These are phyloP conservation scores for Rhododendron mucronatum DNA, from an alignment of 148 eudicot genomes.

Conservation along the genomic window DNA sequence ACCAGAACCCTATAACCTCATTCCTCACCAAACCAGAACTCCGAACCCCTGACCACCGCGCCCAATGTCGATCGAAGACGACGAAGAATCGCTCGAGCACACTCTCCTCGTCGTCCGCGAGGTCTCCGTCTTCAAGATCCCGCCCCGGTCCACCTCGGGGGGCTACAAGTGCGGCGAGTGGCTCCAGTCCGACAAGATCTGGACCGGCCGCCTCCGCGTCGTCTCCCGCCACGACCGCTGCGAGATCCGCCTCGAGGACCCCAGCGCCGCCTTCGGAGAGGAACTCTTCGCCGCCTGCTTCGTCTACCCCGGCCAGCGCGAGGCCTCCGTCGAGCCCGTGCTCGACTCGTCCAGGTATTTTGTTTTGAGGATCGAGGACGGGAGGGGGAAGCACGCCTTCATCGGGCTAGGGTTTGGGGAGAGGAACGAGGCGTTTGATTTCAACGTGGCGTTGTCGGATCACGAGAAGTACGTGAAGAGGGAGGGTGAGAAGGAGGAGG, in stretches of 20 bases:
- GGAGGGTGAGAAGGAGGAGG: constrained; percentile 53
- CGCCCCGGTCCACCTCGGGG: constrained; percentile 84
- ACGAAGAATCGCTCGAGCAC: constrained; percentile 89
- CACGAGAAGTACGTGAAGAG: constrained; percentile 87
- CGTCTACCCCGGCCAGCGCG: constrained; percentile 68
- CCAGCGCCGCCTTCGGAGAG: constrained; percentile 43
- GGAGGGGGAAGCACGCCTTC: constrained; percentile 89
- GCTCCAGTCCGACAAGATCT: constrained; percentile 96
- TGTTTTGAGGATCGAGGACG: constrained; percentile 88
- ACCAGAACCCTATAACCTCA: neutral
- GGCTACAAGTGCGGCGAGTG: constrained; percentile 99
- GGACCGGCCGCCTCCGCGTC: constrained; percentile 93
- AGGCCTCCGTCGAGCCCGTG: constrained; percentile 70
- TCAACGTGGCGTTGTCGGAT: constrained; percentile 93
- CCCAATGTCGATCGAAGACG: constrained; percentile 27
- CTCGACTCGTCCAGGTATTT: constrained; percentile 89
- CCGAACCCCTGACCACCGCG: neutral
- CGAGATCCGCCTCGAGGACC: constrained; percentile 95
- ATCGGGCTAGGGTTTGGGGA: constrained; percentile 84
- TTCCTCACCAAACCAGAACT: neutral
- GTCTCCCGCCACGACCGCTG: constrained; percentile 71
- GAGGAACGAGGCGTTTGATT: constrained; percentile 96
- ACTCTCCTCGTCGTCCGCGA: constrained; percentile 95
- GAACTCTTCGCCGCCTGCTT: constrained; percentile 93
- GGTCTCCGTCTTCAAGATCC: constrained; percentile 89